A percentile compares a stretch with the other conserved stretches of the same genome.
phyloP scores from a whole-genome alignment of 768 basidiomycete species.

The Phaffia australis region DNA sequence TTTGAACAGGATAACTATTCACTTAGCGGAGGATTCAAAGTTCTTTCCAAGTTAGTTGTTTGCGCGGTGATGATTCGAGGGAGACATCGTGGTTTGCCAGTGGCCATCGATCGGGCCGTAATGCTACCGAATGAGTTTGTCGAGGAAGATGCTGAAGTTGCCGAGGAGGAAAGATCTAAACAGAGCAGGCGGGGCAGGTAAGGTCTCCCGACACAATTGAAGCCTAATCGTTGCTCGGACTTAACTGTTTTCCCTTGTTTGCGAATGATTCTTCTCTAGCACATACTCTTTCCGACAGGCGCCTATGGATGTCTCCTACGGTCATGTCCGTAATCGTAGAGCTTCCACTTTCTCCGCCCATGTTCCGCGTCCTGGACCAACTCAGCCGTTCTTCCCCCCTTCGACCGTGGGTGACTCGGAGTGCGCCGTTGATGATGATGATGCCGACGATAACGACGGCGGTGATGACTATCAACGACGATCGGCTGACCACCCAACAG shows the following conservation, averaged over 20 bases:
- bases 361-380: background rate
- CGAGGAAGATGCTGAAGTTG: constrained; percentile 23
- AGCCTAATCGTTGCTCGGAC: background rate
- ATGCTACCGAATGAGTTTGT: constrained; percentile 59
- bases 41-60: constrained; percentile 77
- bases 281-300: constrained; percentile 47
- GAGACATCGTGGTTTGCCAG: constrained; percentile 75
- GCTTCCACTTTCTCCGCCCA: constrained; percentile 8
- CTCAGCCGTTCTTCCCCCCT: constrained; percentile 14
- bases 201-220: background rate
- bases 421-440: constrained; percentile 24
- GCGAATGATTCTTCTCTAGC: constrained; percentile 42
- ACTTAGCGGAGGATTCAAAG: constrained; percentile 62
- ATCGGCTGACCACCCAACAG: background rate
- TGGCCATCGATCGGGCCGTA: constrained; percentile 76
- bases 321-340: background rate
- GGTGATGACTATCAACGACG: background rate
- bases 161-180: constrained; percentile 20
- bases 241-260: background rate
- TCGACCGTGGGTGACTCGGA: constrained; percentile 38
- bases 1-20: constrained; percentile 60
- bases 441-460: constrained; percentile 23
- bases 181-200: constrained; percentile 10
- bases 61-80: constrained; percentile 87
- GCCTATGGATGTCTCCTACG: constrained; percentile 47